phyloP scores from a whole-genome alignment of 140 eudicot genomes.

The Stevia rebaudiana region DNA sequence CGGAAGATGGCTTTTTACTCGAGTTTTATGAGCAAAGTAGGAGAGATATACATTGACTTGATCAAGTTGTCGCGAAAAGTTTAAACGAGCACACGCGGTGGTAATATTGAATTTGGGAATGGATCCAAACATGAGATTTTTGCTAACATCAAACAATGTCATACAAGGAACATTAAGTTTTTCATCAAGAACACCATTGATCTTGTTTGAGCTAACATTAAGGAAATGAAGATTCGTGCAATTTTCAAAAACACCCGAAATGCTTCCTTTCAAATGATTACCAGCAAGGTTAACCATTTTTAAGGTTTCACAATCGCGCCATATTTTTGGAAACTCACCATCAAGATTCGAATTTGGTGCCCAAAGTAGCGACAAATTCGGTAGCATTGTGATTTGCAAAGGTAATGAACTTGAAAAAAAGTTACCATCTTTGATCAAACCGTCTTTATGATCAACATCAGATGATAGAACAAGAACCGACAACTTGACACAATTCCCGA shows the following conservation, averaged over 20 bases:
- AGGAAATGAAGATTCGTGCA: conserved; percentile 33
- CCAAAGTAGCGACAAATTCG: conserved; percentile 48
- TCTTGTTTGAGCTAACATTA: conserved; percentile 36
- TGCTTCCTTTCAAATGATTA: conserved; percentile 32
- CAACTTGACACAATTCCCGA: conserved; percentile 42
- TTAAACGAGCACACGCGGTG: conserved; percentile 5
- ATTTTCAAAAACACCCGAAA: conserved; percentile 26
- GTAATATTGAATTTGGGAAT: conserved; percentile 27
- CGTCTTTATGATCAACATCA: conserved; percentile 8
- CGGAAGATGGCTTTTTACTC: conserved; percentile 24
- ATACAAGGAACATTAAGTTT: conserved; percentile 35
- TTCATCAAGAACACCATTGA: conserved; percentile 34
- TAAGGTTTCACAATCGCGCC: conserved; percentile 39
- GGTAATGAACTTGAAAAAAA: conserved; percentile 42
- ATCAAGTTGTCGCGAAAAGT: conserved; percentile 8
- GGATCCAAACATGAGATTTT: conserved; percentile 39
- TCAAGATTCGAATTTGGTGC: conserved; percentile 41
- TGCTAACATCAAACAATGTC: conserved; percentile 36
- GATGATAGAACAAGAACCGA: conserved; percentile 46
- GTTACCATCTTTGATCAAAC: conserved; percentile 29
- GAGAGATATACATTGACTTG: conserved; percentile 18
- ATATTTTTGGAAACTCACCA: conserved; percentile 30
- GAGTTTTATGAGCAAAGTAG: conserved; percentile 28
- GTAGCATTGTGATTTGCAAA: conserved; percentile 32
- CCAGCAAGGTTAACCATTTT: conserved; percentile 42